A percentile compares a stretch with the other conserved stretches of the same genome.
phyloP scores from a whole-genome alignment of 164 flowering plant genomes.

The Berberis vulgaris region DNA sequence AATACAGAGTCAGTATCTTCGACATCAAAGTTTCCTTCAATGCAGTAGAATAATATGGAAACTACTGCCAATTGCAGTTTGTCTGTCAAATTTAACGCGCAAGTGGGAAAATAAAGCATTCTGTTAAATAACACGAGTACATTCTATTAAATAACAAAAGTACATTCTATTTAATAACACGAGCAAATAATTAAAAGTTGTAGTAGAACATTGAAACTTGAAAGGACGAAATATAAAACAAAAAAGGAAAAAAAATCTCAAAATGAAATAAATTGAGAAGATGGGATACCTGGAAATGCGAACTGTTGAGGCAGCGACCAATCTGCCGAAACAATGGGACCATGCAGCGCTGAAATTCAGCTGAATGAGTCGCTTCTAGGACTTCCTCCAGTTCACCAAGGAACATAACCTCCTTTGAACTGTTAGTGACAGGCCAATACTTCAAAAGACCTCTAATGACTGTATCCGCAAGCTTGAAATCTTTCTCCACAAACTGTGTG shows the following conservation, averaged over 20 bases:
- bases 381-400: slow-evolving; percentile 81
- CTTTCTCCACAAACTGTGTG: slow-evolving; percentile 79
- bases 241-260: neutral
- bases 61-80: neutral
- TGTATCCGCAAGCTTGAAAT: slow-evolving; percentile 65
- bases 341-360: slow-evolving; percentile 80
- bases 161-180: too few species aligned
- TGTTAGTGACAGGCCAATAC: slow-evolving; percentile 81
- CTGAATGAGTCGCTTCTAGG: slow-evolving; percentile 70
- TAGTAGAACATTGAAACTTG: too few species aligned
- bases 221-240: too few species aligned
- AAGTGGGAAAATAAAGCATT: neutral
- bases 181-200: too few species aligned
- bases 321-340: slow-evolving; percentile 66
- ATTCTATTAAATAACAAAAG: too few species aligned
- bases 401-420: slow-evolving; percentile 82
- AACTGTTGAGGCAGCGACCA: slow-evolving; percentile 68
- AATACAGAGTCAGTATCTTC: neutral
- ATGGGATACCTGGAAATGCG: slow-evolving; percentile 66
- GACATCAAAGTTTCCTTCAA: neutral
- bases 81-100: neutral
- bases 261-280: neutral
- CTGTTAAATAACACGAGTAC: too few species aligned
- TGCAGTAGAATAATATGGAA: neutral
- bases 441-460: slow-evolving; percentile 74